phyloP scores from a whole-genome alignment of 768 basidiomycete species.

The Pholiota microspora region DNA sequence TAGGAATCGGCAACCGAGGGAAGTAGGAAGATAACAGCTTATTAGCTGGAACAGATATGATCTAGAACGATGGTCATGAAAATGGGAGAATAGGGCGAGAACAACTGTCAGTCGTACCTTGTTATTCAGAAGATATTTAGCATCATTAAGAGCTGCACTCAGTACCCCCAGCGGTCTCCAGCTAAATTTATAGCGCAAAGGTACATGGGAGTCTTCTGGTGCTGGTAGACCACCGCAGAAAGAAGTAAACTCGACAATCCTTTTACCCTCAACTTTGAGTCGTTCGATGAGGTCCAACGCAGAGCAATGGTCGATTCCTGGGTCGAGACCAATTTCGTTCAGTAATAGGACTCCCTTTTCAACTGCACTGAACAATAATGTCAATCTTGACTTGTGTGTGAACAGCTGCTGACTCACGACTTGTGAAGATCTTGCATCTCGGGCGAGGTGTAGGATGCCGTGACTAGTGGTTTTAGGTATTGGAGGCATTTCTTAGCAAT shows the following conservation, averaged over 20 bases:
- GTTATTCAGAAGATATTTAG: conserved; percentile 58
- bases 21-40: conserved; percentile 59
- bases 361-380: conserved; percentile 42
- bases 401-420: conserved; percentile 55
- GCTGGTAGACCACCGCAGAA: conserved; percentile 94
- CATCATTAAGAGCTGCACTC: conserved; percentile 72
- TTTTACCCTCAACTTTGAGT: conserved; percentile 49
- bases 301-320: conserved; percentile 87
- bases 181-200: conserved; percentile 89
- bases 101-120: conserved; percentile 37
- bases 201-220: conserved; percentile 61
- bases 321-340: conserved; percentile 90
- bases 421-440: conserved; percentile 68
- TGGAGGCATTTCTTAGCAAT: conserved; percentile 75
- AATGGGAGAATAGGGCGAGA: not conserved
- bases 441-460: conserved; percentile 86
- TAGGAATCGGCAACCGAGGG: conserved; percentile 62
- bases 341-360: conserved; percentile 68
- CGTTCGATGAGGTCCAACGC: conserved; percentile 68
- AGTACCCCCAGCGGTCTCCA: conserved; percentile 92
- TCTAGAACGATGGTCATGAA: not conserved
- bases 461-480: conserved; percentile 74
- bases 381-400: too few species aligned
- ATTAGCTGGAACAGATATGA: conserved; percentile 29
- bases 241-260: conserved; percentile 72